Conservation (phyloP, 2,329 filamentous ascomycete species). For the Neopestalotiopsis sp. region DNA sequence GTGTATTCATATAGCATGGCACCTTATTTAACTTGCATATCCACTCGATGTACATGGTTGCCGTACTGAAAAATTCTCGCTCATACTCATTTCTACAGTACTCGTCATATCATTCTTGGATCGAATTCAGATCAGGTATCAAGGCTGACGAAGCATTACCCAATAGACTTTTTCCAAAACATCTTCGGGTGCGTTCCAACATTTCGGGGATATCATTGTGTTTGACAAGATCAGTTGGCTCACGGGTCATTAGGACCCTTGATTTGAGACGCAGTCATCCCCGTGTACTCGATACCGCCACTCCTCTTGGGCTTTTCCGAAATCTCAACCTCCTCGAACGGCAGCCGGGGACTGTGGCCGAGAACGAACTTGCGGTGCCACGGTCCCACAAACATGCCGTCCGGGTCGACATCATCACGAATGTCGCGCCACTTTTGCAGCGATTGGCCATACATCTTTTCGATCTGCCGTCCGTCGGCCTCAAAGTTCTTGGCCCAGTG, state of each 20-base stretch:
- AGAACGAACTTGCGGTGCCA: slow-evolving; percentile 81
- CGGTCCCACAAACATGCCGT: slow-evolving; percentile 87
- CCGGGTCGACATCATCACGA: slow-evolving; percentile 73
- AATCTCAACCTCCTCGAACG: slow-evolving; percentile 36
- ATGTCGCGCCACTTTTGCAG: slow-evolving; percentile 71
- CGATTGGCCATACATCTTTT: slow-evolving; percentile 70
- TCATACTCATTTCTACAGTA: no score
- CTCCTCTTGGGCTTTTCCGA: slow-evolving; percentile 12
- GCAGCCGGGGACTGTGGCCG: slow-evolving; percentile 34
- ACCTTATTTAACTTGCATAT: no score
- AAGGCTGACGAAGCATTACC: no score
- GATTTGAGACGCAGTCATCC: slow-evolving; percentile 17
- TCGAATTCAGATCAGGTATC: no score
- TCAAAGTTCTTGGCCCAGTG: slow-evolving; percentile 96
- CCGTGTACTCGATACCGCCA: slow-evolving; percentile 19
- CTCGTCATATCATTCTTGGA: no score
- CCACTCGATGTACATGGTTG: no score
- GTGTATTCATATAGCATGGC: no score
- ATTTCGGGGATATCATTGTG: not conserved
- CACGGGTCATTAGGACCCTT: slow-evolving; percentile 7
- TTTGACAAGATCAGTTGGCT: not conserved
- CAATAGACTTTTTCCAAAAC: no score
- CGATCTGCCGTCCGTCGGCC: slow-evolving; percentile 64
- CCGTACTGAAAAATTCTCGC: no score
- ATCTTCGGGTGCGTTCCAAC: not conserved